Percentiles rank a stretch among this genome's conserved stretches.
These are phyloP conservation scores for Bauhinia variegata DNA, from an alignment of 306 rosid species.

Conservation along the genomic window DNA sequence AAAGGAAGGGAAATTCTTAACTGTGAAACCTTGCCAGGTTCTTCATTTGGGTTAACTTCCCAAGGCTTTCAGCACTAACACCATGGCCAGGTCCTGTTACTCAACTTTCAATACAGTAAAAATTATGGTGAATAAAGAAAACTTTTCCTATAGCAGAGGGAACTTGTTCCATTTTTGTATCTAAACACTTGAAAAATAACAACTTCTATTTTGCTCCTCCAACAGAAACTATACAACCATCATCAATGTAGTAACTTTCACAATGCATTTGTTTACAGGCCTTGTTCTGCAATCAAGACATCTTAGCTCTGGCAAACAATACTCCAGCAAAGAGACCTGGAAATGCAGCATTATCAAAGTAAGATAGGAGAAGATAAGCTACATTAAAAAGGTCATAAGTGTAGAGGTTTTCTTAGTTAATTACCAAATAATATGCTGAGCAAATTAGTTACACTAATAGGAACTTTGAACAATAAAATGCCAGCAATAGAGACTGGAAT, in stretches of 20 bases:
- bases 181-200: no score
- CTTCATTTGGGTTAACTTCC: no score
- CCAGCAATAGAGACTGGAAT: constrained; percentile 88
- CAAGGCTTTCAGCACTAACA: no score
- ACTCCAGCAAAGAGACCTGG: constrained; percentile 91
- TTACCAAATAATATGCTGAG: constrained; percentile 90
- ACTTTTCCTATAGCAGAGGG: no score
- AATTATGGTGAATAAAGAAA: no score
- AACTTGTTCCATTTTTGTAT: no score
- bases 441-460: constrained; percentile 62
- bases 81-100: no score
- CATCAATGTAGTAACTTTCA: constrained; percentile 18
- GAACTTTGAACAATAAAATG: constrained; percentile 72
- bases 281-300: constrained; percentile 49
- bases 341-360: constrained; percentile 7
- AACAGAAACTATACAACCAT: constrained; percentile 29
- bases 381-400: neutral
- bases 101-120: no score
- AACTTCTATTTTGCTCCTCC: neutral
- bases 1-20: no score
- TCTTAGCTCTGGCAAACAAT: constrained; percentile 81
- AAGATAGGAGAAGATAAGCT: constrained; percentile 14
- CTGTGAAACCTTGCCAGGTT: no score
- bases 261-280: constrained; percentile 24
- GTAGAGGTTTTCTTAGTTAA: constrained; percentile 18